Evolutionary conservation across 140 eudicot species (phyloP).

Genomic region (Cichorium intybus): DNA sequence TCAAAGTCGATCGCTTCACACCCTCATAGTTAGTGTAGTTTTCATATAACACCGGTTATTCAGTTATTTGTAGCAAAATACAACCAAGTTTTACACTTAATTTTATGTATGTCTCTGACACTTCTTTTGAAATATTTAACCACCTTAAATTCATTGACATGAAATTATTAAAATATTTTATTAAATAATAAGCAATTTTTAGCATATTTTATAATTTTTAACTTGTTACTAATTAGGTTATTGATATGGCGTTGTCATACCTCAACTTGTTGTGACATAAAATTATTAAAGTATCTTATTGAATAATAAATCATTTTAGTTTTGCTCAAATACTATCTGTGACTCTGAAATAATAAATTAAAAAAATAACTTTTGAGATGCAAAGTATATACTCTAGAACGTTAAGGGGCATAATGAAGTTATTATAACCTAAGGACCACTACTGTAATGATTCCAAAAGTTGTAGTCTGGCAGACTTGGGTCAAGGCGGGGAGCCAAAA

Average conservation of each 20-base stretch:
- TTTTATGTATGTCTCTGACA: no score
- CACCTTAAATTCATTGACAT: no score
- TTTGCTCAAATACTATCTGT: no score
- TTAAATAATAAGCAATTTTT: no score
- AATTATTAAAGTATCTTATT: no score
- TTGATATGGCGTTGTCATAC: no score
- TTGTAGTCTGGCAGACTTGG: not conserved
- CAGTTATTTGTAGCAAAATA: not conserved
- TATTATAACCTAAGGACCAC: not conserved
- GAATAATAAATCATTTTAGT: no score
- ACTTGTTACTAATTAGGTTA: no score
- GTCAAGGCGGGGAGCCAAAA: not conserved
- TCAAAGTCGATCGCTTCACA: not conserved
- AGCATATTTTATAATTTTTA: no score
- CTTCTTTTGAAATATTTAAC: no score
- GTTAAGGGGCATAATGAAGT: not conserved
- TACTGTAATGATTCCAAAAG: conserved; percentile 4
- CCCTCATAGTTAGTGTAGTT: not conserved
- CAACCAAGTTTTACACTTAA: not conserved
- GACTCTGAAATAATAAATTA: no score
- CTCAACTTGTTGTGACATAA: not conserved
- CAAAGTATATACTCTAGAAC: not conserved
- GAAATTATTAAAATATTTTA: no score
- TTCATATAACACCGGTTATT: not conserved
- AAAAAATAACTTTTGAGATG: not conserved